These are phyloP conservation scores for Magnolia kwangsiensis DNA, from an alignment of 164 flowering plant genomes.

Conservation along the genomic window DNA sequence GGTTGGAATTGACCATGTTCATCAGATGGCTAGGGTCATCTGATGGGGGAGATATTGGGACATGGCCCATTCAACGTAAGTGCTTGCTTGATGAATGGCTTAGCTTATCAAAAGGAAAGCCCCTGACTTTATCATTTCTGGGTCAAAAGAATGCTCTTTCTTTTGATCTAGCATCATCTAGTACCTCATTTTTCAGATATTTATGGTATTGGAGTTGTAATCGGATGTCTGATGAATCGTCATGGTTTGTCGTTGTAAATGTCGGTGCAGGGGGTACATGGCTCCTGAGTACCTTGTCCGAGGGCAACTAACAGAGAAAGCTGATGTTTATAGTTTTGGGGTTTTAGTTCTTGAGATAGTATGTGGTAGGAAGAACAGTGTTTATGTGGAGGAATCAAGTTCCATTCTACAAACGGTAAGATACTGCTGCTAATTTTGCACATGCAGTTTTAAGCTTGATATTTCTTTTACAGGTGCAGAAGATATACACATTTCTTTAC, in stretches of 20 bases:
- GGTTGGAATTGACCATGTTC: no score
- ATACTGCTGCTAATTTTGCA: background rate
- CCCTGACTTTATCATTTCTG: no score
- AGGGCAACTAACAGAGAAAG: conserved; percentile 20
- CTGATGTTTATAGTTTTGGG: conserved; percentile 20
- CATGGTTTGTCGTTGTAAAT: background rate
- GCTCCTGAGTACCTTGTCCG: conserved; percentile 18
- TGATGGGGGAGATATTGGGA: no score
- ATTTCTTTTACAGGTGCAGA: background rate
- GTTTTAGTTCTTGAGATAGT: conserved; percentile 13
- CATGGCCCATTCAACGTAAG: no score
- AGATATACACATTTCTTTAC: background rate
- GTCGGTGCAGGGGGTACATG: conserved; percentile 17
- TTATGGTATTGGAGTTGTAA: no score
- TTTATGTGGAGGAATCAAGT: conserved; percentile 6
- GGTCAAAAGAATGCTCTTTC: no score
- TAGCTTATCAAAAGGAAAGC: no score
- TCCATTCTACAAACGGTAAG: conserved; percentile 9
- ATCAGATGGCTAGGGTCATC: no score
- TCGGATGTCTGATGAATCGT: background rate
- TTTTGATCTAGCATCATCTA: no score
- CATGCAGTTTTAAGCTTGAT: conserved; percentile 25
- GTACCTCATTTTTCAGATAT: no score
- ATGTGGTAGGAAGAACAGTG: conserved; percentile 10
- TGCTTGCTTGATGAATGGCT: no score